Percentiles rank a stretch among this genome's conserved stretches.
phyloP scores from a whole-genome alignment of 2,329 filamentous ascomycete genomes.

The Claviceps sp. region DNA sequence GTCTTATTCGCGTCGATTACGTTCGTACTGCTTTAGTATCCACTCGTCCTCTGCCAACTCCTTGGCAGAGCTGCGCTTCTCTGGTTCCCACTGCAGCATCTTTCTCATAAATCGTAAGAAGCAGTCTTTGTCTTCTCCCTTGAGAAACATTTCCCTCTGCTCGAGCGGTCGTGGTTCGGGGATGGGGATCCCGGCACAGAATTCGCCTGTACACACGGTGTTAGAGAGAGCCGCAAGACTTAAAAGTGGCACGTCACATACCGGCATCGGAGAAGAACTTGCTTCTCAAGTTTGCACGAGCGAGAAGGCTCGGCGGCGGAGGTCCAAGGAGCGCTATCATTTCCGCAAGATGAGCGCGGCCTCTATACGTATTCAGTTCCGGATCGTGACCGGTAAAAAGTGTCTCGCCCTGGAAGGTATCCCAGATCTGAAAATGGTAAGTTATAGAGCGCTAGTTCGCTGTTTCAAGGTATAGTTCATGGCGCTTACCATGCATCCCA shows the following conservation, averaged over 20 bases:
- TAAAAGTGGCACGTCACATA: conserved; percentile 6
- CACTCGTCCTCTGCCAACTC: no score
- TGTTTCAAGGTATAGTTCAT: neutral
- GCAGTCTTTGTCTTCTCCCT: no score
- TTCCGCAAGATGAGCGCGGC: conserved; percentile 33
- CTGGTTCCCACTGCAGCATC: no score
- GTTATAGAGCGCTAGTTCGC: neutral
- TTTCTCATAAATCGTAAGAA: no score
- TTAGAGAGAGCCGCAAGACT: no score
- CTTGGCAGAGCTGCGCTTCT: no score
- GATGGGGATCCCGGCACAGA: no score
- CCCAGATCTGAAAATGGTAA: conserved; percentile 27
- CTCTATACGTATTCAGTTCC: conserved; percentile 24
- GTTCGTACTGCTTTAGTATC: no score
- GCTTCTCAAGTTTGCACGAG: conserved; percentile 13
- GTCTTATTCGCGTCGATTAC: no score
- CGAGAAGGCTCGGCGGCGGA: conserved; percentile 26
- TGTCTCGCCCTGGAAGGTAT: conserved; percentile 31
- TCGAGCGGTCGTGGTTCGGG: no score
- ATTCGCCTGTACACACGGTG: no score
- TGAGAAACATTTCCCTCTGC: no score
- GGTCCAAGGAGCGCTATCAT: conserved; percentile 16
- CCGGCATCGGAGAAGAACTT: conserved; percentile 27
- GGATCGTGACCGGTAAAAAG: conserved; percentile 30
- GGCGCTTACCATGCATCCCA: conserved; percentile 31